phyloP scores from a whole-genome alignment of 352 stramenopile species.

The Pythium folliculosum region DNA sequence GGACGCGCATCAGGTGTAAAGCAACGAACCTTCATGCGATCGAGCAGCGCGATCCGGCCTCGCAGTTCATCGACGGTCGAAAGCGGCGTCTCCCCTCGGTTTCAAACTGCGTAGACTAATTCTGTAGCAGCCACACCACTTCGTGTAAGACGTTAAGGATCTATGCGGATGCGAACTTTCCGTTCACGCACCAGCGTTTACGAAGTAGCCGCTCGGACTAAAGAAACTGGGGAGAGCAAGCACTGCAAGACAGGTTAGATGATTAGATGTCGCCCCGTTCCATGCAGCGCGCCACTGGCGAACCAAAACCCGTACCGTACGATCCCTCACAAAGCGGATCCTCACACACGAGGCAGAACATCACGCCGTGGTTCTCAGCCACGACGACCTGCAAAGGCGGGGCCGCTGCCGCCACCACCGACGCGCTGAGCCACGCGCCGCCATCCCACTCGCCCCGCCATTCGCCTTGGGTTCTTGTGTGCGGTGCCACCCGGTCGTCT shows the following conservation, averaged over 20 bases:
- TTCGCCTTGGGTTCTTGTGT: too few species aligned
- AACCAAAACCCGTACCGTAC: too few species aligned
- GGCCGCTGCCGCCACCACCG: background rate
- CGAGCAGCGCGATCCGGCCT: slow-evolving; percentile 12
- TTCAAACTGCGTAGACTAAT: slow-evolving; percentile 19
- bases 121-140: slow-evolving; percentile 3
- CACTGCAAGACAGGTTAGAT: too few species aligned
- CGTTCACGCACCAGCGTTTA: background rate
- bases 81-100: slow-evolving; percentile 4
- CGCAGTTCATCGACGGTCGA: slow-evolving; percentile 14
- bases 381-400: slow-evolving; percentile 13
- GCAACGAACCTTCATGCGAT: slow-evolving; percentile 15
- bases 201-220: slow-evolving; percentile 4
- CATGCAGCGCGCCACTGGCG: too few species aligned
- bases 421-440: background rate
- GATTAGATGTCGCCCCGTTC: too few species aligned
- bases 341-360: slow-evolving; percentile 31
- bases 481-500: too few species aligned
- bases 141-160: too few species aligned
- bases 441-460: background rate
- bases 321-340: slow-evolving; percentile 29
- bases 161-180: too few species aligned
- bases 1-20: background rate
- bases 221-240: slow-evolving; percentile 5
- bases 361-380: slow-evolving; percentile 28